Base-by-base conservation (phyloP, 768 basidiomycete species). In the Tulasnella sp. region DNA sequence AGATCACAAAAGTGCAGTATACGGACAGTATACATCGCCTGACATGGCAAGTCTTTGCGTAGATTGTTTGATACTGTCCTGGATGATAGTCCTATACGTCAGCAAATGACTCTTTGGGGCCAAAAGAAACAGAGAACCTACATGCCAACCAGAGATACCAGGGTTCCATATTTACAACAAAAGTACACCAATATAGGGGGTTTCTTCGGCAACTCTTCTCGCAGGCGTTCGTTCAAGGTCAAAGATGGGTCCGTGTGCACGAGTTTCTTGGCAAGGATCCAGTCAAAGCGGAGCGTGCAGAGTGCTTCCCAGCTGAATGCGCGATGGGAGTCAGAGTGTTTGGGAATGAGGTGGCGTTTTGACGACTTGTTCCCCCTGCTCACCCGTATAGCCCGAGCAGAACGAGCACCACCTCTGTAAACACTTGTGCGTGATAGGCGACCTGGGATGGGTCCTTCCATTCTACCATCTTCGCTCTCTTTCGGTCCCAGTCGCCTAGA, bases 231-330 rank as follows among this genome's bases (percentile, higher is more conserved):
- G n/a, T n/a, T n/a, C n/a, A n/a, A n/a, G n/a, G n/a, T n/a, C n/a
- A n/a, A n/a, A n/a, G n/a, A n/a, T n/a, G n/a, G n/a, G n/a, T n/a
- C n/a, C 21, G 27, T 12, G 21, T 48, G 15, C 15, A 31, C 7
- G 15, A 48, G 9, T 32, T 48, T 48, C 46, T 48, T 48, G 46
- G 34, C 34, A 32, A 48, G 29, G 27, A 48, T 48, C 3, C 4
- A 25, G 12, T 48, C 46, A 32, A 48, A 48, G 27, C 46, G 14
- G 19, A 48, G 25, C 21, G 27, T 32, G 45, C 45, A 48, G 9
- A 48, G 45, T 32, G 34, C 45, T 32, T 48, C 45, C 45, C 45
- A 48, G 27, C 45, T 48, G 45, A 48, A 48, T 48, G 6, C 27
- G 45, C 27, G 17, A 31, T 48, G 45, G 34, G 34, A 48, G 45